Conservation (phyloP, 768 basidiomycete genomes). For the Boletus fagicola region DNA sequence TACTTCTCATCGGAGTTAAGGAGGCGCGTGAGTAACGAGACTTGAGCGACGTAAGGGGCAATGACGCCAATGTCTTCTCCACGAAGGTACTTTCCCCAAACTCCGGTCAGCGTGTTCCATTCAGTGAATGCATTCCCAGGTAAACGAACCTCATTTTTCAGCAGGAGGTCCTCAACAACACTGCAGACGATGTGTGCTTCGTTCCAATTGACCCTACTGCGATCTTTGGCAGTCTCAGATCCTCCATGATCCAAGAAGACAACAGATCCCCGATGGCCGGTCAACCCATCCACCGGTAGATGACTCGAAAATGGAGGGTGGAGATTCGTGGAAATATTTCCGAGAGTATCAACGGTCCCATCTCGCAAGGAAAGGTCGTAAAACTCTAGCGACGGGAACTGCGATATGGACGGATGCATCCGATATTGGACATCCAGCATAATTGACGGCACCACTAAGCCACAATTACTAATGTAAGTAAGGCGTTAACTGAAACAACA, state of each 20-base stretch:
- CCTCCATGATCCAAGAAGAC: constrained; percentile 82
- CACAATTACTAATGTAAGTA: constrained; percentile 10
- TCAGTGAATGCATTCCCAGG: background rate
- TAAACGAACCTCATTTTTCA: constrained; percentile 64
- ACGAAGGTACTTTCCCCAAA: constrained; percentile 45
- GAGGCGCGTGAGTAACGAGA: constrained; percentile 66
- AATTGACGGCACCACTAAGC: constrained; percentile 74
- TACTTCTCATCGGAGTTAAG: constrained; percentile 57
- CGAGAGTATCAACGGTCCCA: constrained; percentile 62
- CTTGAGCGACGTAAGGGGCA: constrained; percentile 88
- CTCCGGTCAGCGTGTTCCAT: constrained; percentile 7
- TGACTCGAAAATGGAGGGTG: constrained; percentile 62
- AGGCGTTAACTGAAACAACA: background rate
- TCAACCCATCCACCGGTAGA: constrained; percentile 36
- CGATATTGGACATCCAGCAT: constrained; percentile 96
- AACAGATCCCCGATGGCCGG: constrained; percentile 54
- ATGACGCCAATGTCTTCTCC: constrained; percentile 89
- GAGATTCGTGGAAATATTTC: constrained; percentile 48
- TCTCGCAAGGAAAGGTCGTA: constrained; percentile 70
- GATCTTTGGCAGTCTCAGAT: constrained; percentile 61
- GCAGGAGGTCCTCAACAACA: constrained; percentile 78
- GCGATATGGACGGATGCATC: constrained; percentile 90
- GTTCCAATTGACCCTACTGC: constrained; percentile 72
- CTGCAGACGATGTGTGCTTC: constrained; percentile 79
- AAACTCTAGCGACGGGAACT: constrained; percentile 83